Evolutionary conservation across 805 yeast genomes (phyloP), one percentile per base, ranked within the genome.

Genomic region (Yamadazyma phyllophila): DNA sequence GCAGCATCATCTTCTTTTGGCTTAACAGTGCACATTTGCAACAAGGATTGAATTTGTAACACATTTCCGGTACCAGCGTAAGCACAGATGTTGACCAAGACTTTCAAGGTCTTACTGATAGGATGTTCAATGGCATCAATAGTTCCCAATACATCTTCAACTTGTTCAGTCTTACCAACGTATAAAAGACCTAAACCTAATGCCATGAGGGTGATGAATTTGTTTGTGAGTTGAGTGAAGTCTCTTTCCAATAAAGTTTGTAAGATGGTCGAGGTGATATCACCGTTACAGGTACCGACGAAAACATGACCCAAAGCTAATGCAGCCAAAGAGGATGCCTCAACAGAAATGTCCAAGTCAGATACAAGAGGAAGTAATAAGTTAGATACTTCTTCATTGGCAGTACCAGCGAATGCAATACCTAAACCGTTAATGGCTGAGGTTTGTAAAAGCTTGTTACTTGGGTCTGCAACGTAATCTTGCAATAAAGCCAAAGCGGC

Each of bases 61-160:
- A 94, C 99, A 63, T 94, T 94, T 55, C 99, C 99, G 33, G 98
- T 89, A 51, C 98, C 99, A 9, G 97, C 95, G 69, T 86, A 91
- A 3, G 98, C 96, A 71, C 97, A 88, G 43, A 91, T 85, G 51
- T 85, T 89, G 29, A 95, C 90, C 59, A 94, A 75, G 12, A 90
- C 94, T 66, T 88, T 94, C 61, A 91, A 80, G 38, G 95, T 86
- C 55, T 87, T 83, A 24, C 94, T 83, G 60, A 94, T 84, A 34
- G 97, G 97, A 62, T 92, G 97, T 55, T 90, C 97, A 59, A 94
- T 86, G 12, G 98, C 98, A 63, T 85, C 87, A 51, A 94, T 83
- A 0, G 97, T 88, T 63, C 92, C 98, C 51, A 92, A 71, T 15
- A 90, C 96, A 67, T 92, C 98, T 55, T 90, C 96, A 40, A 85